Conservation (phyloP, 2,329 filamentous ascomycete species). For the Penicillium sp. region DNA sequence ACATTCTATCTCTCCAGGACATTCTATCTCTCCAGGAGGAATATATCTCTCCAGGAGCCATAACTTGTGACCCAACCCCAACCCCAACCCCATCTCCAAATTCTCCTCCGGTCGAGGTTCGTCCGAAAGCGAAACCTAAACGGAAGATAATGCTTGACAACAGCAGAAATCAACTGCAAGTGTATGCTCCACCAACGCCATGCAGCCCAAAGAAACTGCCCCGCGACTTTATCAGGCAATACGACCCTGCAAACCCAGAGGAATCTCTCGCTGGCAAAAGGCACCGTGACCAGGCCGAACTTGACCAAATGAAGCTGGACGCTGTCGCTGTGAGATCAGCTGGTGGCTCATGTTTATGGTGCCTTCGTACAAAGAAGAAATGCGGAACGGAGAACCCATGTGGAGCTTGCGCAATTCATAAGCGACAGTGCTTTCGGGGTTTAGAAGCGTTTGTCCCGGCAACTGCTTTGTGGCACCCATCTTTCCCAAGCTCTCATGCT, state of each 20-base stretch:
- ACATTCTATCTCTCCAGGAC: too few species aligned
- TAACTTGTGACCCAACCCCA: too few species aligned
- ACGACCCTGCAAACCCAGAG: constrained; percentile 15
- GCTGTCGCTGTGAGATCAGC: constrained; percentile 19
- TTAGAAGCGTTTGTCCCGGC: constrained; percentile 10
- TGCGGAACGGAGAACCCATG: constrained; percentile 26
- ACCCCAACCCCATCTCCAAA: too few species aligned
- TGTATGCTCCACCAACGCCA: neutral
- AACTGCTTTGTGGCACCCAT: neutral
- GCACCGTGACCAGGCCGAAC: constrained; percentile 13
- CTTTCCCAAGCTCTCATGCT: constrained; percentile 1
- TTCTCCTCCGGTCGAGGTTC: too few species aligned
- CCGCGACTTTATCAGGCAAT: neutral
- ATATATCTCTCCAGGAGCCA: too few species aligned
- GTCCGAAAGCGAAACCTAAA: too few species aligned
- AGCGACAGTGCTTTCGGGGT: constrained; percentile 25
- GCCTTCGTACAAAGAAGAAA: constrained; percentile 30
- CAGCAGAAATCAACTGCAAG: neutral
- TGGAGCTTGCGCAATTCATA: constrained; percentile 15
- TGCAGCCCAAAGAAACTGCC: neutral
- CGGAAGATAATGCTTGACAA: too few species aligned
- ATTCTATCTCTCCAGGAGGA: too few species aligned
- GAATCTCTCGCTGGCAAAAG: constrained; percentile 3
- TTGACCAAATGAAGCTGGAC: constrained; percentile 17
- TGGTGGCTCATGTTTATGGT: constrained; percentile 34